Evolutionary conservation across 2,329 filamentous ascomycete genomes (phyloP), one percentile per base, ranked within the genome.

Genomic region (Malbranchea zuffiana): DNA sequence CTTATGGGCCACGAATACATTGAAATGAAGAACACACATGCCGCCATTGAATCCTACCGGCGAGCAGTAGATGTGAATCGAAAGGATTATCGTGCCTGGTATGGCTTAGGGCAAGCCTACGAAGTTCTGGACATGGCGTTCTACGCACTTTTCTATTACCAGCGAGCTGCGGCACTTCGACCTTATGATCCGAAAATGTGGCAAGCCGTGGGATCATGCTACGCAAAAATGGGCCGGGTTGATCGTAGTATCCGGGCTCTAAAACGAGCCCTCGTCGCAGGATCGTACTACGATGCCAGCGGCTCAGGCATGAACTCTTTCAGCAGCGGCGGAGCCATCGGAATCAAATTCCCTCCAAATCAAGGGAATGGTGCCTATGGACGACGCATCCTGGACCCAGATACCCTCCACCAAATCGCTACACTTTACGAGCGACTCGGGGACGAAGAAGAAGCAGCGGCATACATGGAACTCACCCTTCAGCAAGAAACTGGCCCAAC

Each of bases 1-100:
- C 69, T 98, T 1, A 96, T 98, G 88, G 90, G 90, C 1, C 90
- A 98, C 59, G 90, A 98, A 58, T 98, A 95, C 50, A 86, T 96
- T 37, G 90, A 98, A 60, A 78, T 98, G 61, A 98, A 96, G 55
- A 98, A 98, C 56, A 96, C 88, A 0, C 90, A 98, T 53, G 88
- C 90, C 0, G 90, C 90, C 6, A 96, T 98, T 44, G 90, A 98
- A 58, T 93, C 85, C 1, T 98, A 98, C 54, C 78, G 90, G 1
- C 80, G 90, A 27, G 90, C 90, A 1, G 88, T 98, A 1, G 90
- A 98, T 51, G 84, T 90, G 48, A 96, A 98, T 53, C 77, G 88
- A 21, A 84, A 90, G 50, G 90, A 98, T 57, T 96, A 96, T 57
- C 81, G 90, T 40, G 90, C 90, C 3, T 98, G 90, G 90, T 96